Conservation (phyloP, 83 land plant genomes). For the Diphasiastrum complanatum region DNA sequence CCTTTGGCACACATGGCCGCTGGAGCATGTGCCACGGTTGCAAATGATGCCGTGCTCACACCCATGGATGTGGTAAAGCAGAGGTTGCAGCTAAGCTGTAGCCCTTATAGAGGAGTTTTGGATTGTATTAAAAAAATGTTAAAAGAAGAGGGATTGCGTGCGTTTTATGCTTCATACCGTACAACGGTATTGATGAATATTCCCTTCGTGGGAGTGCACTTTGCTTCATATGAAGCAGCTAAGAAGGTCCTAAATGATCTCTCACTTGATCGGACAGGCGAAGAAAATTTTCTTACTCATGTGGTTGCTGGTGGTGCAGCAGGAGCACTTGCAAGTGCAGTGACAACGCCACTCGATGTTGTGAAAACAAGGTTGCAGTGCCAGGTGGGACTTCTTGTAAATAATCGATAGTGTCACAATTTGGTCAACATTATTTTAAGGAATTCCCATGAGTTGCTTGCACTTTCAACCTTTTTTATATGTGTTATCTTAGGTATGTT, state of each 20-base stretch:
- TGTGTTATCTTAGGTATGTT: too few relatives aligned
- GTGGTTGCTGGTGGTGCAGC: constrained; percentile 47
- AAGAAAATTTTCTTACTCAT: constrained; percentile 50
- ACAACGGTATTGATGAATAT: constrained; percentile 78
- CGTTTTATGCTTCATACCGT: constrained; percentile 57
- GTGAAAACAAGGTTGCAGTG: constrained; percentile 32
- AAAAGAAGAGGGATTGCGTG: constrained; percentile 51
- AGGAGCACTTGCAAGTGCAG: constrained; percentile 31
- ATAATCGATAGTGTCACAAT: too few relatives aligned
- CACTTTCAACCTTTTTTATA: too few relatives aligned
- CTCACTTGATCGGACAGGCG: constrained; percentile 23
- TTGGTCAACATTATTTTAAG: too few relatives aligned
- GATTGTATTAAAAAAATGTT: constrained; percentile 49
- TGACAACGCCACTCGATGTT: constrained; percentile 38
- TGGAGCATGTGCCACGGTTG: constrained; percentile 56
- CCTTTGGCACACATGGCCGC: constrained; percentile 42
- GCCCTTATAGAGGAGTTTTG: constrained; percentile 49
- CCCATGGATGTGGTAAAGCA: constrained; percentile 83
- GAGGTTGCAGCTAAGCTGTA: constrained; percentile 49
- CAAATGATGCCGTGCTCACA: constrained; percentile 70
- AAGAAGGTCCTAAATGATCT: constrained; percentile 41
- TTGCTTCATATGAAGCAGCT: constrained; percentile 65
- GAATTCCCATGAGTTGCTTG: too few relatives aligned
- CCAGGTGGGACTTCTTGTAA: constrained; percentile 23
- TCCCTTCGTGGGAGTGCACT: constrained; percentile 61